Evolutionary conservation across 192 early-diverging fungal species (phyloP).

Genomic region (Linnemannia exigua): DNA sequence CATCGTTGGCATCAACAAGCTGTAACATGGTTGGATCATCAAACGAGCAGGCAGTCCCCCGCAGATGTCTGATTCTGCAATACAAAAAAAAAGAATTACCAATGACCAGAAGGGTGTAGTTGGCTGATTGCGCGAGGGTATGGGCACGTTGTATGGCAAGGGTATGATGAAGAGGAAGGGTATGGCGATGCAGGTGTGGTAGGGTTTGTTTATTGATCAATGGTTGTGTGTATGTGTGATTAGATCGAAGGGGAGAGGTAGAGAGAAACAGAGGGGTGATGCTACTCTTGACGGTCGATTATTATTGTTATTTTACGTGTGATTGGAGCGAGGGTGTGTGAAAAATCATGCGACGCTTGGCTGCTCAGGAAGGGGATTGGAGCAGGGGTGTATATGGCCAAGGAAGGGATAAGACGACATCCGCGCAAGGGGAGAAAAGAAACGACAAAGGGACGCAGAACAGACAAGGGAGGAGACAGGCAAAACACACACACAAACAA

Average conservation of each 20-base stretch:
- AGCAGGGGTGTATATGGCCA: not conserved
- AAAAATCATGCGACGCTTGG: slow-evolving; percentile 1
- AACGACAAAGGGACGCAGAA: not conserved
- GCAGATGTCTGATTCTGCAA: not conserved
- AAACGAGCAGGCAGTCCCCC: not conserved
- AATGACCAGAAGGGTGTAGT: not conserved
- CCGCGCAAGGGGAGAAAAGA: not conserved
- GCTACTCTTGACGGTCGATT: not conserved
- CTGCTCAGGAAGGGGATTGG: not conserved
- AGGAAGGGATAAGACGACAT: not conserved
- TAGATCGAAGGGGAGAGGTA: not conserved
- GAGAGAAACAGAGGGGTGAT: not conserved
- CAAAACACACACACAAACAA: not conserved
- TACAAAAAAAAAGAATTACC: not conserved
- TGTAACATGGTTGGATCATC: not conserved
- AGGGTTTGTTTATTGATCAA: not conserved
- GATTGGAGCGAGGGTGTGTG: not conserved
- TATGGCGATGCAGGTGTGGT: not conserved
- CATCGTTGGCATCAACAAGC: not conserved
- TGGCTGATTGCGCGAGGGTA: too few species aligned
- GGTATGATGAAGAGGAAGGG: not conserved
- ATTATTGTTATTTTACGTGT: not conserved
- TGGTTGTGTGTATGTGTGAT: not conserved
- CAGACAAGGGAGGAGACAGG: not conserved
- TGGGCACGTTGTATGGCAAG: too few species aligned